Evolutionary conservation across 352 stramenopile species (phyloP).

Genomic region (Phytophthora colocasiae): DNA sequence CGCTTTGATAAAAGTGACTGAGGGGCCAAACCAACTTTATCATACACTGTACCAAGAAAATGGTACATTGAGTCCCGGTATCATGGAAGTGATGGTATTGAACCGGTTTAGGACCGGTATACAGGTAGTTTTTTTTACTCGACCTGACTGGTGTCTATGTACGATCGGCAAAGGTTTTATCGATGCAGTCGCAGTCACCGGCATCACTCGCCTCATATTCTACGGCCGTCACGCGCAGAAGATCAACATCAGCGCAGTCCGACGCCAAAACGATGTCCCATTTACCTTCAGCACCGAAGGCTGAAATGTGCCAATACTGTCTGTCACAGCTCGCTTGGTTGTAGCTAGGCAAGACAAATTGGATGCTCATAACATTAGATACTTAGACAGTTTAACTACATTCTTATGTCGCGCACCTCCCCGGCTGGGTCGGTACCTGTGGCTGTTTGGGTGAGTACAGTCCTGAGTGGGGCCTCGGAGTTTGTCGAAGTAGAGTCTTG

Average conservation of each 20-base stretch:
- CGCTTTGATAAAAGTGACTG: constrained; percentile 14
- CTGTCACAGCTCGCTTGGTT: no score
- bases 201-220: constrained; percentile 42
- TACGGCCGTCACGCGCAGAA: constrained; percentile 20
- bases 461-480: no score
- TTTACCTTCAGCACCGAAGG: constrained; percentile 8
- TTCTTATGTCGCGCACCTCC: no score
- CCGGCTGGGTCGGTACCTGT: no score
- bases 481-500: no score
- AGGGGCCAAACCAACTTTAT: background rate
- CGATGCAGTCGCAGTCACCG: constrained; percentile 26
- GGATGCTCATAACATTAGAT: background rate
- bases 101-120: no score
- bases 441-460: no score
- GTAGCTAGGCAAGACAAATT: no score
- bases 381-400: no score
- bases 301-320: background rate
- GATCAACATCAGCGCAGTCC: constrained; percentile 15
- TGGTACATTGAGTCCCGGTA: no score
- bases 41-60: no score
- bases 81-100: no score
- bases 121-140: background rate
- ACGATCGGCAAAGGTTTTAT: constrained; percentile 27
- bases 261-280: constrained; percentile 21
- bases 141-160: background rate